Conservation (phyloP, 805 yeast genomes). For the Ogataea naganishii region DNA sequence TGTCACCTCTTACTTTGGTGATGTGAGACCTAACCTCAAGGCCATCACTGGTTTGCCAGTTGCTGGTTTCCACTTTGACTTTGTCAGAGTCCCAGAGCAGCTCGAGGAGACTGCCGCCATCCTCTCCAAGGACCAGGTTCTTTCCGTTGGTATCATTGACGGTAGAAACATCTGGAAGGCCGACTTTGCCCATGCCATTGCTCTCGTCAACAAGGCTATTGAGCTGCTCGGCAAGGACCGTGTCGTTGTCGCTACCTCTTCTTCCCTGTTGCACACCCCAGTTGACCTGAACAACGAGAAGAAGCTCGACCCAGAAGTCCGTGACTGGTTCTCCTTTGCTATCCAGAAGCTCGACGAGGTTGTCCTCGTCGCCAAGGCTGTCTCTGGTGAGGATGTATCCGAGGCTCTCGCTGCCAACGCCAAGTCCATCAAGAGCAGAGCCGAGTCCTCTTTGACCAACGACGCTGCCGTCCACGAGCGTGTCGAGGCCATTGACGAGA, state of each 20-base stretch:
- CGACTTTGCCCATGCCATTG: slow-evolving; percentile 82
- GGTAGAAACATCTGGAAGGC: slow-evolving; percentile 99
- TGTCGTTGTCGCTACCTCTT: slow-evolving; percentile 88
- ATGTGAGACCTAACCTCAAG: slow-evolving; percentile 90
- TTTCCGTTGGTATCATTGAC: slow-evolving; percentile 95
- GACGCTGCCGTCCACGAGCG: slow-evolving; percentile 85
- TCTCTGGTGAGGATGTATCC: slow-evolving; percentile 73
- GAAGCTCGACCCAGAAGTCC: slow-evolving; percentile 84
- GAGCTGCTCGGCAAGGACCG: slow-evolving; percentile 78
- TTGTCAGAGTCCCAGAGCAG: slow-evolving; percentile 94
- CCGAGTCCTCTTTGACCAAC: slow-evolving; percentile 82
- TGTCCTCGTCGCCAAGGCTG: slow-evolving; percentile 82
- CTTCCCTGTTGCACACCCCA: slow-evolving; percentile 97
- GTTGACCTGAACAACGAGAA: slow-evolving; percentile 90
- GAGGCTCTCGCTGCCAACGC: slow-evolving; percentile 80
- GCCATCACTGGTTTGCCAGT: slow-evolving; percentile 90
- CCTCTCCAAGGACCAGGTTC: slow-evolving; percentile 59
- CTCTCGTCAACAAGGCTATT: slow-evolving; percentile 72
- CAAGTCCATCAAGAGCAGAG: slow-evolving; percentile 76
- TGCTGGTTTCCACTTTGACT: slow-evolving; percentile 93
- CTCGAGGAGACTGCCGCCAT: slow-evolving; percentile 70
- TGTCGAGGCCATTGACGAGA: slow-evolving; percentile 67
- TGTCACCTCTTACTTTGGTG: slow-evolving; percentile 94
- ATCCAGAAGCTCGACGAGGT: slow-evolving; percentile 93
- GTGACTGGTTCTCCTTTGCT: slow-evolving; percentile 98